Evolutionary conservation across 345 rosid genomes (phyloP), one percentile per base, ranked within the genome.

Genomic region (Citrus hindsii): DNA sequence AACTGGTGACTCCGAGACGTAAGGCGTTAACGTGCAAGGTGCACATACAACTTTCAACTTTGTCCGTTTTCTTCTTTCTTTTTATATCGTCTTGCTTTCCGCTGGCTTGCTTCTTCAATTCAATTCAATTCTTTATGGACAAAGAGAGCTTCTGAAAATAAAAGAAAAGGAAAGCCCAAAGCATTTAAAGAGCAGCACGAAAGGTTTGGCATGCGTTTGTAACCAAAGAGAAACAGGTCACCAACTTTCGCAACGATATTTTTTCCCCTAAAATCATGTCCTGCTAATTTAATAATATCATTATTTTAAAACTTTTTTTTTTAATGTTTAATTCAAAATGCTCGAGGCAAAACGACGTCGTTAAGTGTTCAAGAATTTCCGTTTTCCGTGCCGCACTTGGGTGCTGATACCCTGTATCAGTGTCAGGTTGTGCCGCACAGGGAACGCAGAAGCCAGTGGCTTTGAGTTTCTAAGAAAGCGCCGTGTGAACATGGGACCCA

Each of bases 1-100:
- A 42, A 37, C 75, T 69, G 72, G 82, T 55, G 58, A 6, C 68
- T 24, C 32, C 69, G 71, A 69, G 61, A 28, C 19, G 30, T 46
- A 37, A 67, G 83, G 84, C 74, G 85, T 22, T 88, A 12, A 78
- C 91, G 91, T 88, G 88, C 83, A 63, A 72, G 35, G 91, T 89
- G 87, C 83, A 68, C 75, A 53, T 38, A 76, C 77, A 80, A 82
- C 83, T 83, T 79, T 82, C 80, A 79, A 71, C 79, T 58, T 40
- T 9, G 42, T 74, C 80, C 75, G 71, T 71, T 74, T 79, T 74
- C 79, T 65, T 77, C 55, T 69, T 62, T 62, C 59, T 19, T 63
- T 6, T 7, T 67, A 42, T 35, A 7, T 77, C 21, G 42, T 53
- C 48, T 51, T 67, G 16, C 13, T 18, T 67, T 22, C 32, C 25